Evolutionary conservation across 176 grass and related monocot species (phyloP), one percentile per base, ranked within the genome.

Genomic region (Echinochloa phyllopogon): DNA sequence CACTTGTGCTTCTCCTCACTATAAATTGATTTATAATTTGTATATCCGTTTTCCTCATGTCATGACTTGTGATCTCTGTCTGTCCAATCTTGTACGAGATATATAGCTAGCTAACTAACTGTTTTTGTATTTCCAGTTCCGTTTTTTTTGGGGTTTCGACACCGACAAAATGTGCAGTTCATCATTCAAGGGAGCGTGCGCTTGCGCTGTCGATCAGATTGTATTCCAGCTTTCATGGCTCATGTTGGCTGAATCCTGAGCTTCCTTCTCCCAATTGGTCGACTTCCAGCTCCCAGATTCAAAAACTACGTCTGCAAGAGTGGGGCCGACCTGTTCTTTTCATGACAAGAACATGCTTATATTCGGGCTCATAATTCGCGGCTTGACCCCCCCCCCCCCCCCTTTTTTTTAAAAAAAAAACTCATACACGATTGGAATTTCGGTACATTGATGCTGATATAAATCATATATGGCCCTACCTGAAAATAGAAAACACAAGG

Each of bases 301-400:
- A 86, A 50, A 82, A 62, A 51, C 13, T 61, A 23, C 24, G 8
- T 57, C 57, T 41, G 73, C 70, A 69, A 44, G 23, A 62, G 57
- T 0, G 64, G 83, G 56, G 14, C 42, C 3, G 21, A 15, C 39
- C 17, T 61, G 84, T 87, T 84, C 48, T 79, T 90, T 36, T 90
- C 89, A 42, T 83, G 88, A 90, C 48, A 69, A n/a, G 29, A 68
- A 83, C 74, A 33, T 87, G 88, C 74, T 42, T 86, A 86, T 73
- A 90, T 90, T 49, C 65, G 27, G 79, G 48, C 65, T 74, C 74
- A 83, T 90, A 74, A 90, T 90, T 87, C 49, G 72, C 73, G 15
- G 43, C 72, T 86, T 86, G 78, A 86, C 68, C 1, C 4, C 47
- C 65, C n/a, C n/a, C n/a, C n/a, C n/a, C n/a, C n/a, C n/a, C n/a